Evolutionary conservation across 108 stramenopile genomes (phyloP), one percentile per base, ranked within the genome.

Genomic region (Cylindrotheca closterium): DNA sequence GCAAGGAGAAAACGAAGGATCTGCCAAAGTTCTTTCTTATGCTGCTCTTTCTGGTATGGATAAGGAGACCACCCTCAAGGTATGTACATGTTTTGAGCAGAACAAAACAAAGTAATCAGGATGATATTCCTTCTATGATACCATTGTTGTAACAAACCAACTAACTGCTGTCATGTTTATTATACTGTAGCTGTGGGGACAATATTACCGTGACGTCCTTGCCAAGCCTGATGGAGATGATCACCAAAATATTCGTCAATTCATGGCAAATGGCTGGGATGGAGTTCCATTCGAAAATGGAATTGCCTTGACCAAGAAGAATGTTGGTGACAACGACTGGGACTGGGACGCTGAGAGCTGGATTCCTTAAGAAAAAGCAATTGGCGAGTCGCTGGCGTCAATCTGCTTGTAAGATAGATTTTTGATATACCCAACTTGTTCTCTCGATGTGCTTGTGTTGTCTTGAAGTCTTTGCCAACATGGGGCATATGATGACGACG

Each of bases 251-350:
- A 95, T 92, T 71, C 80, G 93, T 29, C 90, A 89, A 55, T 92
- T 95, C 60, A 90, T 95, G 84, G 83, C 86, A 67, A 57, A 34
- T 30, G 84, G 84, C 64, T 85, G 84, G 84, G 80, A 85, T 4
- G 89, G 93, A 65, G 89, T 94, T 34, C 80, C 86, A 28, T 94
- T 94, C 67, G 83, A 87, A 50, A 88, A 91, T 64, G 93, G 93
- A n/a, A 84, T 94, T 80, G 87, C 85, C 18, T 60, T 94, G 25
- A 91, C 89, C 25, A 80, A 70, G 66, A 94, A 94, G 73, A 60
- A 65, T 37, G 70, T 77, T 55, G 88, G 88, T 25, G 92, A 90
- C 29, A 51, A 42, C 26, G 86, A 89, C 26, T 93, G 92, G 92
- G 92, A 93, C 64, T 49, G 51, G 17, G 60, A 68, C 24, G 75